Base-by-base conservation (phyloP, 2,329 filamentous ascomycete genomes). In the Xylariaceae sp. region DNA sequence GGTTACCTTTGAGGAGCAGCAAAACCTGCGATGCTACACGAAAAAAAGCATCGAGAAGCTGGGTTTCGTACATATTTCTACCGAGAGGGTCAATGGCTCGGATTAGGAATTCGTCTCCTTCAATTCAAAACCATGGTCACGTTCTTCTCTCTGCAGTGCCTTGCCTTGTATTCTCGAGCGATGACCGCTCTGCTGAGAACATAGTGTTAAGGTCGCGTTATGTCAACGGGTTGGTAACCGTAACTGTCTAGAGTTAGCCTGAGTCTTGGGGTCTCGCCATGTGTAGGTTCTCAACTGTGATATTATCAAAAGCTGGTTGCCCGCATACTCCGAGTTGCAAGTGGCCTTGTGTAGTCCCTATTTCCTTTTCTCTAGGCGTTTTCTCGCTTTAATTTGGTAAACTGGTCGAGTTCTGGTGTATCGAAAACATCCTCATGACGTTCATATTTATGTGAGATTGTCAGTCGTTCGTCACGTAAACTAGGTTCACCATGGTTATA, bases 21-120 rank as follows among this genome's bases (percentile, higher is more conserved):
- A 13, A 41, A 41, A 9, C 37, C 37, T 41, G 37, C 11, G 37
- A 13, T 41, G 23, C 23, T 30, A 30, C 23, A 30, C 23, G 23
- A 5, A 4, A 30, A 30, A 30, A 49, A 44, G 30, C 49, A 44
- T 56, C 53, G 49, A 58, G 34, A 35, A 37, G 5, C 4, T 41
- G 45, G 44, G 58, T 58, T 56, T 58, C 52, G 30, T 54, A 34
- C 51, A 51, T 60, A 10, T 18, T 51, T 55, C 35, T 15, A 58
- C 44, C 37, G 44, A 52, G 50, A 52, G 53, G 52, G 52, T 30
- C 37, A 30, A 51, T 56, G 15, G 55, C 53, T 57, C 8, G 15
- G 11, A 9, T 49, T 35, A 55, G 23, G 58, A 53, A 41, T 50
- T 49, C 35, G 58, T 54, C 45, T 48, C 13, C 13, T 45, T 11